These are phyloP conservation scores for Astrephomene gubernaculifera DNA, from an alignment of 139 green algal species.

Conservation along the genomic window DNA sequence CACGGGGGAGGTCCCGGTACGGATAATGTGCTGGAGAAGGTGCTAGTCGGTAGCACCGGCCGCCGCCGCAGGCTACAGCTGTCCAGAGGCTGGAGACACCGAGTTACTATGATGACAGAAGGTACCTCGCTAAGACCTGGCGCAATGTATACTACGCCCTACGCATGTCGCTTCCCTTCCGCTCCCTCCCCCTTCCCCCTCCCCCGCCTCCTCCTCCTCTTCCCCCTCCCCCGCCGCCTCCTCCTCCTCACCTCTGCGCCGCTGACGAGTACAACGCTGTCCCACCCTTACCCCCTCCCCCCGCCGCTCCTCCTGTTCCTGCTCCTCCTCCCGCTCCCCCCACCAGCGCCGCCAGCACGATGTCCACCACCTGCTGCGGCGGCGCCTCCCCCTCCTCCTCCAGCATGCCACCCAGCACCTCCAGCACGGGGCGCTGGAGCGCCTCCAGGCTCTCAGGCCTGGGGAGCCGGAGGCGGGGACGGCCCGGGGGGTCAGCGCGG, in stretches of 20 bases:
- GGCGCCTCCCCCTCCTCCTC: slow-evolving; percentile 38
- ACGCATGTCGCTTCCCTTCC: no score
- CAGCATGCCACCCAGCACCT: slow-evolving; percentile 57
- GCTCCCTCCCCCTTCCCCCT: background rate
- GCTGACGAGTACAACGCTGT: background rate
- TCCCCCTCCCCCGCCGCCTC: no score
- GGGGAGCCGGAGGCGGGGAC: no score
- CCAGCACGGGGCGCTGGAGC: slow-evolving; percentile 35
- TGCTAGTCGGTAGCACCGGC: no score
- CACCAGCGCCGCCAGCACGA: slow-evolving; percentile 70
- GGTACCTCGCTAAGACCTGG: no score
- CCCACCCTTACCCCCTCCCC: background rate
- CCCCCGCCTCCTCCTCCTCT: background rate
- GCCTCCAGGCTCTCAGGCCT: slow-evolving; percentile 56
- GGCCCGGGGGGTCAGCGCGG: no score
- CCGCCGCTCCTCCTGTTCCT: background rate
- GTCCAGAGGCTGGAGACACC: no score
- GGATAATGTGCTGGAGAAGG: no score
- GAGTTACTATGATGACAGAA: no score
- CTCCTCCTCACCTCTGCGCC: background rate
- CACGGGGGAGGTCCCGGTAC: no score
- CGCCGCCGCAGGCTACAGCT: no score
- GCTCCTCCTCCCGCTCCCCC: background rate
- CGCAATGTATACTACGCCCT: no score
- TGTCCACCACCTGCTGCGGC: slow-evolving; percentile 61